Base-by-base conservation (phyloP, 768 basidiomycete species). In the Filobasidium floriforme region DNA sequence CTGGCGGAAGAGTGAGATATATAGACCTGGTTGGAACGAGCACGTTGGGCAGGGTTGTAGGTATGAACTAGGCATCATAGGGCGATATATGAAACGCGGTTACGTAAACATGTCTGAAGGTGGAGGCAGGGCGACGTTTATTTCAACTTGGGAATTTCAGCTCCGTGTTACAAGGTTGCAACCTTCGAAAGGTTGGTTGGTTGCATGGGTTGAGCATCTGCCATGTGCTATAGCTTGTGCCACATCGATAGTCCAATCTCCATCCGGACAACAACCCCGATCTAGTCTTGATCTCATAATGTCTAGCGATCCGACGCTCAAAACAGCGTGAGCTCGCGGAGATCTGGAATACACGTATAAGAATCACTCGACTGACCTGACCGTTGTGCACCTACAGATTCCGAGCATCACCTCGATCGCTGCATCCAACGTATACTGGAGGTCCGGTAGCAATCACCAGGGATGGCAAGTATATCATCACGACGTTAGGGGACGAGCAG, bases 401-500 rank as follows among this genome's bases (percentile, higher is more conserved):
- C 63, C 73, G 77, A 69, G 74, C 77, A 2, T 78, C 77, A 6
- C 74, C 75, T 24, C 64, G 68, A 18, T 78, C 77, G 1, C 68
- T 80, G n/a, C 66, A 72, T 43, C 91, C 93, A 2, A 80, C 94
- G 52, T 89, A 96, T 75, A 98, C 94, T 1, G 85, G 85, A 46
- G 96, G 96, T 37, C 89, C 91, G 18, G 86, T 92, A 29, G 85
- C 89, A 12, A 81, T 90, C 59, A 87, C 90, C 4, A 77, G 80
- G 55, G 90, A 97, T 81, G 92, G 90, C 59, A 81, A 80, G 62
- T 86, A 83, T 79, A 82, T 98, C 40, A 83, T 92, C 61, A 92
- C 91, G 43, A 92, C 92, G 69, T 85, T 98, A 14, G 87, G 85
- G 52, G 92, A 93, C 73, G 87, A 92, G 67, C 22, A 32, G 11